Percentiles rank a stretch among this genome's conserved stretches.
phyloP scores from a whole-genome alignment of 768 basidiomycete species.

The Sporobolomyces roseus region DNA sequence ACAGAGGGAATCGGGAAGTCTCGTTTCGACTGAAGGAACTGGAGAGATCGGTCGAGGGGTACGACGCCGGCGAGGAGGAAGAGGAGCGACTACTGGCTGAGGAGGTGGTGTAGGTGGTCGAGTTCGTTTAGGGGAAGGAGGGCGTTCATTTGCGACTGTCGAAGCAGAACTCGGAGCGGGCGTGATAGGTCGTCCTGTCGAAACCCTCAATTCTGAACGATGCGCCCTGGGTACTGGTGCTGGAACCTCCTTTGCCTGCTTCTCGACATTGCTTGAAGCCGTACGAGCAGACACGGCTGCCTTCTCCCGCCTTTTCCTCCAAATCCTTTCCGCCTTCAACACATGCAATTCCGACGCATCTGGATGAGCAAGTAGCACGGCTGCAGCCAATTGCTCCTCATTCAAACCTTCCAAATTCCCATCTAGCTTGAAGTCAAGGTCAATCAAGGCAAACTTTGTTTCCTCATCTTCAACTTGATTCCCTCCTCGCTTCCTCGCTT shows the following conservation, averaged over 20 bases:
- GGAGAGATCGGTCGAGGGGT: slow-evolving; percentile 12
- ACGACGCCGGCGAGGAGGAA: not conserved
- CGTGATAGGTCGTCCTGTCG: too few relatives aligned
- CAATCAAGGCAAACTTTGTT: slow-evolving; percentile 5
- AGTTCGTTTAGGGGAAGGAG: not conserved
- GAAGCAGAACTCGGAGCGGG: too few relatives aligned
- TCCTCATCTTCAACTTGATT: not conserved
- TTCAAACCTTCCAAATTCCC: not conserved
- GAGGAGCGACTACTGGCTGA: not conserved
- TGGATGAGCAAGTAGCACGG: slow-evolving; percentile 14
- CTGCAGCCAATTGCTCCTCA: slow-evolving; percentile 10
- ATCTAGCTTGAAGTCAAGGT: slow-evolving; percentile 2
- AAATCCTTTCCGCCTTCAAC: slow-evolving; percentile 6
- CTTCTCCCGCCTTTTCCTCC: slow-evolving; percentile 24
- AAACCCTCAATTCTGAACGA: too few relatives aligned
- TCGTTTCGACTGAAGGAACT: not conserved
- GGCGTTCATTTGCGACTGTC: too few relatives aligned
- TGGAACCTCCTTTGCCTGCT: not conserved
- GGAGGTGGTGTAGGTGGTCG: not conserved
- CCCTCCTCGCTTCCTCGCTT: not conserved
- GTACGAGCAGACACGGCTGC: not conserved
- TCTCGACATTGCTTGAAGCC: not conserved
- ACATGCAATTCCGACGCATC: slow-evolving; percentile 12
- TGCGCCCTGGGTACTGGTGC: too few relatives aligned
- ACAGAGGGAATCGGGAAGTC: not conserved